These are phyloP conservation scores for Spatholobus suberectus DNA, from an alignment of 306 rosid species.

Conservation along the genomic window DNA sequence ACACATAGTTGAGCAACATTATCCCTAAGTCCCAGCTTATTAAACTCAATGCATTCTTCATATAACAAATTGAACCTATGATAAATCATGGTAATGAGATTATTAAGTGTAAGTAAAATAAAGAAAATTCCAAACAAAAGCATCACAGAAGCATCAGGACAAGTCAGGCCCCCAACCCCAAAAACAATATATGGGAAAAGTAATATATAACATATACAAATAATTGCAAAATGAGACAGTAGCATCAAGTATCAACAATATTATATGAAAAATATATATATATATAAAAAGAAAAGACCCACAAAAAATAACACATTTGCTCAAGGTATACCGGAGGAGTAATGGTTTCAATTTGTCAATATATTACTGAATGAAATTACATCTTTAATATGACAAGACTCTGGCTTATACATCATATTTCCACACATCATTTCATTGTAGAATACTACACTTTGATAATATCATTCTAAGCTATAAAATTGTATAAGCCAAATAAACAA, in stretches of 20 bases:
- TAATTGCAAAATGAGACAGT: constrained; percentile 8
- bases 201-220: constrained; percentile 2
- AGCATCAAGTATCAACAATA: constrained; percentile 16
- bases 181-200: background rate
- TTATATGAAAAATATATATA: constrained; percentile 5
- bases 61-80: constrained; percentile 78
- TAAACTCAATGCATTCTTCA: constrained; percentile 86
- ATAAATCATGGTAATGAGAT: constrained; percentile 26
- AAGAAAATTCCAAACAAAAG: constrained; percentile 9
- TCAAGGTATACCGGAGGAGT: constrained; percentile 17
- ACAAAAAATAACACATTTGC: background rate
- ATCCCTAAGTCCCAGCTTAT: constrained; percentile 91
- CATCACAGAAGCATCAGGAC: background rate
- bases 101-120: background rate
- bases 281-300: background rate
- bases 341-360: background rate
- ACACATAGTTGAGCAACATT: constrained; percentile 95
- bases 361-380: background rate
- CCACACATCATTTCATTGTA: constrained; percentile 3
- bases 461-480: constrained; percentile 20
- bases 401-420: constrained; percentile 11
- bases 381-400: constrained; percentile 20
- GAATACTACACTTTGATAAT: constrained; percentile 3
- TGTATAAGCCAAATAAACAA: constrained; percentile 26
- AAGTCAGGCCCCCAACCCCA: background rate